Percentiles rank a stretch among this genome's conserved stretches.
These are phyloP conservation scores for Ensete ventricosum DNA, from an alignment of 176 grass and related monocot genomes.

Conservation along the genomic window DNA sequence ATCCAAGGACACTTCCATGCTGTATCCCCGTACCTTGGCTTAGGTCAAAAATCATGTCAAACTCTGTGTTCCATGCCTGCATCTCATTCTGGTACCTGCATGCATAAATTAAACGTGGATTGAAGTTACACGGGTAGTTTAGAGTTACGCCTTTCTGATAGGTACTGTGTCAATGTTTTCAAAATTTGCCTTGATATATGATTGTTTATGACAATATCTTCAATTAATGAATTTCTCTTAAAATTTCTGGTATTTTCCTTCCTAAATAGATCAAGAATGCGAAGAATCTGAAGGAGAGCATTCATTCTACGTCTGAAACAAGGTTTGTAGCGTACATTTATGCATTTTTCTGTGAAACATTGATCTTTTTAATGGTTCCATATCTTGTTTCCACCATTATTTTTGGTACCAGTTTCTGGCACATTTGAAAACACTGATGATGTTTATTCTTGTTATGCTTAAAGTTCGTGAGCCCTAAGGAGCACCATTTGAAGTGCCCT, in stretches of 20 bases:
- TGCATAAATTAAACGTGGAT: background rate
- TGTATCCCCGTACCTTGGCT: too few relatives aligned
- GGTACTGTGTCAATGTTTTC: background rate
- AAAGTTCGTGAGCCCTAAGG: background rate
- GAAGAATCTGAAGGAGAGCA: conserved; percentile 9
- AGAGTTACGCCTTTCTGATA: background rate
- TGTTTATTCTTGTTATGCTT: background rate
- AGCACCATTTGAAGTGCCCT: background rate
- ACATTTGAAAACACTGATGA: background rate
- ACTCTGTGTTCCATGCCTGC: too few relatives aligned
- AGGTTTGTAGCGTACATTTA: background rate
- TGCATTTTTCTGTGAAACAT: background rate
- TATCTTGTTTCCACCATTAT: background rate
- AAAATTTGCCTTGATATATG: background rate
- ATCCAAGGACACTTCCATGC: too few relatives aligned
- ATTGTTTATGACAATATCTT: background rate
- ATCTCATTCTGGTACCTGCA: background rate
- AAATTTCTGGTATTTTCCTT: background rate
- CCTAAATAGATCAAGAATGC: background rate
- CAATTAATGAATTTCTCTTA: background rate
- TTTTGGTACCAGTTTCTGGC: background rate
- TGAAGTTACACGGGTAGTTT: background rate
- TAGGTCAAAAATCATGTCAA: too few relatives aligned
- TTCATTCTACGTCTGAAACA: background rate
- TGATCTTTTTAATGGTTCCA: background rate